These are phyloP conservation scores for Trypanosoma conorhini DNA, from an alignment of 208 protist species.

Conservation along the genomic window DNA sequence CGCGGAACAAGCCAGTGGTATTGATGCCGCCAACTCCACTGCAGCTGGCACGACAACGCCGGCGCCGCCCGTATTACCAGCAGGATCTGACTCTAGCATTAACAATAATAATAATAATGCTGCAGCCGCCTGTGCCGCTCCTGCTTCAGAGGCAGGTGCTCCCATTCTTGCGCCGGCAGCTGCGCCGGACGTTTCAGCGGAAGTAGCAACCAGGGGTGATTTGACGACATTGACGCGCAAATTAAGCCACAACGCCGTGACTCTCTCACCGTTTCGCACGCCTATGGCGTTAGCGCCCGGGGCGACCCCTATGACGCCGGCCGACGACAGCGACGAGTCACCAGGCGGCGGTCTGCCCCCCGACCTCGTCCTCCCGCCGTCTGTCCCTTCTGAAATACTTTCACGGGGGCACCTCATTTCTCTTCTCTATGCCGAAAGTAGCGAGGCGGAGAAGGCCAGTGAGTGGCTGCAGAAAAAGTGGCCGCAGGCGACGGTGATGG, in stretches of 20 bases:
- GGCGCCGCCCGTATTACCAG: neutral
- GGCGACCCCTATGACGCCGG: neutral
- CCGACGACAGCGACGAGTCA: conserved; percentile 30
- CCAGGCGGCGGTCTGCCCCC: conserved; percentile 26
- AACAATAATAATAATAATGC: neutral
- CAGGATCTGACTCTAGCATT: neutral
- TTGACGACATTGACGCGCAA: conserved; percentile 2
- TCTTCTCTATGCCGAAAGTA: conserved; percentile 71
- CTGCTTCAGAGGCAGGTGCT: neutral
- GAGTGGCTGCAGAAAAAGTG: conserved; percentile 62
- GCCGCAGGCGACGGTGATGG: conserved; percentile 44
- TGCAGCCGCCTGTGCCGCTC: neutral
- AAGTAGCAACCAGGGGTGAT: neutral
- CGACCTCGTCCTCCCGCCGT: conserved; percentile 48
- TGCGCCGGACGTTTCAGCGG: neutral
- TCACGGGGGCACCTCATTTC: conserved; percentile 51
- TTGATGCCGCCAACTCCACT: neutral
- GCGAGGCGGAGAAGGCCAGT: conserved; percentile 61
- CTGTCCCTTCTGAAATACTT: conserved; percentile 35
- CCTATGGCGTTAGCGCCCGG: conserved; percentile 12
- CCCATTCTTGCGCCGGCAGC: neutral
- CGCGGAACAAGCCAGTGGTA: neutral
- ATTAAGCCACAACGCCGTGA: neutral
- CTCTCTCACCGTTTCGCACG: conserved; percentile 27
- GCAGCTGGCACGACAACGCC: neutral